Evolutionary conservation across 164 flowering plant genomes (phyloP).

Genomic region (Tetracentron sinense): DNA sequence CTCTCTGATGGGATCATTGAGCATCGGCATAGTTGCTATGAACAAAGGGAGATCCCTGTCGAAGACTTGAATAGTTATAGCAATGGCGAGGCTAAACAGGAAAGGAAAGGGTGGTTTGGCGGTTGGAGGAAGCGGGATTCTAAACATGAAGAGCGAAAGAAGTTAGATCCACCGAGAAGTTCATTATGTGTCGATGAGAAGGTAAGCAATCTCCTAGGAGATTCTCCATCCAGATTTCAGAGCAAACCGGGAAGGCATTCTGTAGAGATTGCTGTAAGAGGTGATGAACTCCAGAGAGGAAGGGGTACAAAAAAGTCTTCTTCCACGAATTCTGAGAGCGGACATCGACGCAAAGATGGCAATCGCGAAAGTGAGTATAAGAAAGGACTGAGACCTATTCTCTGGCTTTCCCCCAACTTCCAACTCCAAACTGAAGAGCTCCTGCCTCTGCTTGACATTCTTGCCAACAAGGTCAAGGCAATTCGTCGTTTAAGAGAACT

Average conservation of each 20-base stretch:
- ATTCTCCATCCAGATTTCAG: conserved; percentile 54
- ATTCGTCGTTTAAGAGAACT: conserved; percentile 88
- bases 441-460: conserved; percentile 90
- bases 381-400: conserved; percentile 91
- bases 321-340: conserved; percentile 39
- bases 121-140: conserved; percentile 71
- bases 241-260: conserved; percentile 72
- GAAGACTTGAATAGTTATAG: conserved; percentile 46
- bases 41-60: conserved; percentile 53
- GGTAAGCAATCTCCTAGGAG: conserved; percentile 74
- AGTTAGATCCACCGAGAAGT: conserved; percentile 62
- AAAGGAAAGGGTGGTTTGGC: conserved; percentile 87
- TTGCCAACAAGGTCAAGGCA: conserved; percentile 97
- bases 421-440: conserved; percentile 87
- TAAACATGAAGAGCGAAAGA: conserved; percentile 48
- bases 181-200: conserved; percentile 74
- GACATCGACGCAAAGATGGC: conserved; percentile 53
- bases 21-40: conserved; percentile 76
- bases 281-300: conserved; percentile 53
- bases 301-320: conserved; percentile 43
- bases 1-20: conserved; percentile 36
- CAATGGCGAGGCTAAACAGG: conserved; percentile 54
- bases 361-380: conserved; percentile 81
- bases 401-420: conserved; percentile 93
- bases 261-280: conserved; percentile 49